Evolutionary conservation across 805 yeast species (phyloP), one percentile per base, ranked within the genome.

Genomic region (Metschnikowia similis): DNA sequence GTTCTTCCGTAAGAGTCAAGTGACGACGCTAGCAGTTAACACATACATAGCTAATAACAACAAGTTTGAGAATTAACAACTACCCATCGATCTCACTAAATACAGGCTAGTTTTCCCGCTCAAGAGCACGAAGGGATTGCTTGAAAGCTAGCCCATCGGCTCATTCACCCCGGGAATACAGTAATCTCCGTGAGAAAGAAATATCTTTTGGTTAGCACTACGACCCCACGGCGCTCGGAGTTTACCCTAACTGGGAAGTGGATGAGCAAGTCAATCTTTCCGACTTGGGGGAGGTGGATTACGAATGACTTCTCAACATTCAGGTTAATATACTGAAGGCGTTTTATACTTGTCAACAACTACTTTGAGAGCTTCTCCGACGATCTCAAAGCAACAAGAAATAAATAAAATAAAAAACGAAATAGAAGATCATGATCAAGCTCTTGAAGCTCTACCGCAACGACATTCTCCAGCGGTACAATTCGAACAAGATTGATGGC

Each of bases 251-350:
- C 38, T 87, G 94, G 94, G 74, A 72, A 34, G 50, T 66, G 29
- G 76, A 72, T 50, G 52, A 59, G 5, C 53, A 63, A 2, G 66
- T 67, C 3, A 71, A 72, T 40, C 70, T 78, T 28, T 70, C 66
- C 14, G 67, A 61, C n/a, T 60, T 72, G 36, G 77, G 76, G 0
- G 77, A 77, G 2, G 73, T 85, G 32, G 86, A 84, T 57, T 83
- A 85, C 76, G 77, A 76, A 41, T 76, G 82, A 48, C 83, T 88
- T 41, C 83, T 86, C 9, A 88, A 84, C 60, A 87, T 91, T 39
- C 94, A 90, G 62, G 74, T 86, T 36, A 95, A 95, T 37, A 81
- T 90, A 31, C 71, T 90, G 51, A 95, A 88, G 62, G 88, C 89
- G 0, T 70, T 89, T 82, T 40, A 77, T 85, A 30, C 76, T 95